Conservation (phyloP, 73 alveolate species). For the Paramecium tetraurelia region DNA sequence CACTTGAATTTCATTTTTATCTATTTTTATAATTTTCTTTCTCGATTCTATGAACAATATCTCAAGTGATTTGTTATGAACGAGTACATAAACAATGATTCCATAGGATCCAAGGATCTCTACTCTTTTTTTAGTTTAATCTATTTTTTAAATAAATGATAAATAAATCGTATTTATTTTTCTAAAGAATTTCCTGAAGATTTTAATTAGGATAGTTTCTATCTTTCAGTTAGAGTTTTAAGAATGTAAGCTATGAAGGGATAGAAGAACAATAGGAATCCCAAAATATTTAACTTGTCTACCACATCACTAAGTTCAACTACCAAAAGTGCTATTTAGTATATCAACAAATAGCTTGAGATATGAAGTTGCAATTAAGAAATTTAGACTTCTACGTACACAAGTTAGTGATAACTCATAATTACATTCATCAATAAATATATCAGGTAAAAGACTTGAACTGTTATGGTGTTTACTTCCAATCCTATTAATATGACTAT, state of each 20-base stretch:
- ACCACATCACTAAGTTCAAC: not conserved
- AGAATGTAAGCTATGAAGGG: not conserved
- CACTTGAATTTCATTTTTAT: slow-evolving; percentile 7
- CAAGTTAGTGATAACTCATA: not conserved
- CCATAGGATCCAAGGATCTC: not conserved
- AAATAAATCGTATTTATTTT: not conserved
- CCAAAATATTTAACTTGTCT: not conserved
- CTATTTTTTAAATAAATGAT: not conserved
- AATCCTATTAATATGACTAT: not conserved
- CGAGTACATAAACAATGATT: not conserved
- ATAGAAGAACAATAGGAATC: not conserved
- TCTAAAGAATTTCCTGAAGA: not conserved
- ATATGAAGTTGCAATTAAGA: not conserved
- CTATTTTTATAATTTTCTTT: not conserved
- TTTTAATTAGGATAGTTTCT: not conserved
- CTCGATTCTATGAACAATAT: not conserved
- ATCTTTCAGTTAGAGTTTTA: not conserved
- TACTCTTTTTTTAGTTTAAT: not conserved
- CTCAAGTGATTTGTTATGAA: not conserved
- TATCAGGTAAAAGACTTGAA: not conserved
- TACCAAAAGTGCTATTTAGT: not conserved
- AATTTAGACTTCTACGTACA: not conserved
- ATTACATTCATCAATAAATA: not conserved
- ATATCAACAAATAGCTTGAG: not conserved
- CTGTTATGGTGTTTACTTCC: not conserved